Evolutionary conservation across 495 filamentous ascomycete genomes (phyloP), one percentile per base, ranked within the genome.

Genomic region (Xylaria acuta): DNA sequence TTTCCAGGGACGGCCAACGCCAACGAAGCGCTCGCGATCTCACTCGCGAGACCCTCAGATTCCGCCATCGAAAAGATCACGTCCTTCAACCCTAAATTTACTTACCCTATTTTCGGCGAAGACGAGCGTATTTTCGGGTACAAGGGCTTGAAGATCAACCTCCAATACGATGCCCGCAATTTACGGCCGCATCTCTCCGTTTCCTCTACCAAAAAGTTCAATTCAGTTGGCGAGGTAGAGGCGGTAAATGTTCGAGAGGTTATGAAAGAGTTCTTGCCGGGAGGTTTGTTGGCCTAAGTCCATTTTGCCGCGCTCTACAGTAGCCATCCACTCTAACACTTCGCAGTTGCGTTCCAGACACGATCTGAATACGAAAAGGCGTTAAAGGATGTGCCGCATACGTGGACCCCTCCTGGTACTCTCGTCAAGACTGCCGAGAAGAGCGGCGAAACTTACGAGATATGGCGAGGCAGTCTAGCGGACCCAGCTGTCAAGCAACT

Each of bases 121-220:
- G 90, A 93, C 0, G 94, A 99, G 82, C 85, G 84, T 20, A 95
- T 99, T 64, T 95, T 97, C 74, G 96, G 96, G 30, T 97, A 98
- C 82, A 89, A 92, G 74, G 88, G 88, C 36, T 84, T 97, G 67
- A 87, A 89, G 60, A 90, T 98, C 73, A 86, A 90, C 51, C 79
- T 99, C 59, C 87, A 86, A 45, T 97, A 94, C 78, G 90, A 93
- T 71, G 92, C 93, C 38, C 92, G 92, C 77, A 90, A 97, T 74
- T 87, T 98, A 79, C 89, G 88, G 70, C 93, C 94, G 25, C 87
- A 93, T 70, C 74, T 97, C 18, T 83, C 90, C 18, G 84, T 97
- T 69, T 86, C 86, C 7, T 94, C 91, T 78, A 86, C 88, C 62
- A 90, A 92, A 72, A 92, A 93, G 80, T 94, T 96, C 80, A 88